Evolutionary conservation across 345 rosid genomes (phyloP).

Genomic region (Hypericum androsaemum): DNA sequence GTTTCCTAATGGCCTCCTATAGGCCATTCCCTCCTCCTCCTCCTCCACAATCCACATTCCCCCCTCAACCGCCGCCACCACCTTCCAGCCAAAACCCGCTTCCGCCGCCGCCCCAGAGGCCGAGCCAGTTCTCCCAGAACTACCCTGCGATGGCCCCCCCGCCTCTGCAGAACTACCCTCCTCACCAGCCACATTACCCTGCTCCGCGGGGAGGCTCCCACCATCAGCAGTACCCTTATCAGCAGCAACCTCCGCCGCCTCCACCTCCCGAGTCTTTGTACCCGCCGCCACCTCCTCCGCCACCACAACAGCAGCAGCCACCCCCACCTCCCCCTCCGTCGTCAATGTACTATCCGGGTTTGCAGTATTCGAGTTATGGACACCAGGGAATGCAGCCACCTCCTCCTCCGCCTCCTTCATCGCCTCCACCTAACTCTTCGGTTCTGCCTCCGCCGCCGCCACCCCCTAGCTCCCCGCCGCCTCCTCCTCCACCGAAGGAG

Average conservation of each 20-base stretch:
- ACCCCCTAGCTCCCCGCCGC: slow-evolving; percentile 85
- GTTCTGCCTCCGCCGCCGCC: slow-evolving; percentile 79
- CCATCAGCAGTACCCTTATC: slow-evolving; percentile 56
- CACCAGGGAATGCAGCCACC: slow-evolving; percentile 42
- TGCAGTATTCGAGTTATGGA: slow-evolving; percentile 46
- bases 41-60: slow-evolving; percentile 13
- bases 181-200: slow-evolving; percentile 18
- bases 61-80: slow-evolving; percentile 11
- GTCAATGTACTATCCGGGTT: slow-evolving; percentile 36
- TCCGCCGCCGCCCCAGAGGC: slow-evolving; percentile 22
- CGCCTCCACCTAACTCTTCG: slow-evolving; percentile 43
- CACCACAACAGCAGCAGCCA: slow-evolving; percentile 27
- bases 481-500: slow-evolving; percentile 61
- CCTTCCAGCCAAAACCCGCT: slow-evolving; percentile 3
- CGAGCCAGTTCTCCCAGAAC: slow-evolving; percentile 25
- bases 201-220: slow-evolving; percentile 36
- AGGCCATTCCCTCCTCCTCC: slow-evolving; percentile 12
- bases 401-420: slow-evolving; percentile 49
- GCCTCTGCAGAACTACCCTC: slow-evolving; percentile 24
- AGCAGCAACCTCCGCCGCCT: slow-evolving; percentile 46
- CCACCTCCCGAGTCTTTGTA: slow-evolving; percentile 51
- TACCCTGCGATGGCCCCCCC: slow-evolving; percentile 13
- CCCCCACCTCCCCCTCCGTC: slow-evolving; percentile 25
- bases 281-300: slow-evolving; percentile 41
- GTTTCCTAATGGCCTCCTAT: slow-evolving; percentile 19